Percentiles rank a stretch among this genome's conserved stretches.
These are phyloP conservation scores for Hamamelis virginiana DNA, from an alignment of 164 flowering plant genomes.

Conservation along the genomic window DNA sequence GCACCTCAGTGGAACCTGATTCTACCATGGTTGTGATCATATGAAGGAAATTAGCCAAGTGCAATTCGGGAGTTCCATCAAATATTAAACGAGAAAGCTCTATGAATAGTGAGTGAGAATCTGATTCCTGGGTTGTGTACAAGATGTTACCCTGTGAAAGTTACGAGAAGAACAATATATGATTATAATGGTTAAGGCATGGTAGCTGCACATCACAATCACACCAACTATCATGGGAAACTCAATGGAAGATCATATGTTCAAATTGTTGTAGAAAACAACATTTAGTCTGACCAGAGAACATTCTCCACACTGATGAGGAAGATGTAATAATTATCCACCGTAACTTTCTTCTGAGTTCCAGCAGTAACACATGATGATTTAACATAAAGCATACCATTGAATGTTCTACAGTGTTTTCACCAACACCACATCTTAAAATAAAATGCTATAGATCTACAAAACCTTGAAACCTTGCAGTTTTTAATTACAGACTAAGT, in stretches of 20 bases:
- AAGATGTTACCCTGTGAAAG: slow-evolving; percentile 58
- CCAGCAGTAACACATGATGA: not conserved
- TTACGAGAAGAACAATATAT: not conserved
- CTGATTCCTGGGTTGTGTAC: slow-evolving; percentile 58
- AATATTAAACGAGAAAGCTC: slow-evolving; percentile 78
- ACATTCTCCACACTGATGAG: not conserved
- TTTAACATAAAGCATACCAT: not conserved
- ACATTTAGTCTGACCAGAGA: not conserved
- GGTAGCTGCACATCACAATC: not conserved
- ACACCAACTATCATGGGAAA: not conserved
- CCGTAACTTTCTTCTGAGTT: not conserved
- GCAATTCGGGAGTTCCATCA: slow-evolving; percentile 57
- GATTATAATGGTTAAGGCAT: not conserved
- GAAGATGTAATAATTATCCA: not conserved
- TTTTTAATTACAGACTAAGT: not conserved
- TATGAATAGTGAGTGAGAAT: slow-evolving; percentile 70
- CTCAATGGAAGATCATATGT: not conserved
- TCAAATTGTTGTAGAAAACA: not conserved
- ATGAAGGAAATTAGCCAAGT: slow-evolving; percentile 93
- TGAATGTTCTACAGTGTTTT: not conserved
- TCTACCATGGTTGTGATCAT: slow-evolving; percentile 87
- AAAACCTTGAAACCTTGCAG: not conserved
- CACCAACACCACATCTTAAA: too few relatives aligned
- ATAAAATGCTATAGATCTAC: not conserved
- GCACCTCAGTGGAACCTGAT: slow-evolving; percentile 73